phyloP scores from a whole-genome alignment of 176 grass and related monocot genomes.

The Triticum turgidum region DNA sequence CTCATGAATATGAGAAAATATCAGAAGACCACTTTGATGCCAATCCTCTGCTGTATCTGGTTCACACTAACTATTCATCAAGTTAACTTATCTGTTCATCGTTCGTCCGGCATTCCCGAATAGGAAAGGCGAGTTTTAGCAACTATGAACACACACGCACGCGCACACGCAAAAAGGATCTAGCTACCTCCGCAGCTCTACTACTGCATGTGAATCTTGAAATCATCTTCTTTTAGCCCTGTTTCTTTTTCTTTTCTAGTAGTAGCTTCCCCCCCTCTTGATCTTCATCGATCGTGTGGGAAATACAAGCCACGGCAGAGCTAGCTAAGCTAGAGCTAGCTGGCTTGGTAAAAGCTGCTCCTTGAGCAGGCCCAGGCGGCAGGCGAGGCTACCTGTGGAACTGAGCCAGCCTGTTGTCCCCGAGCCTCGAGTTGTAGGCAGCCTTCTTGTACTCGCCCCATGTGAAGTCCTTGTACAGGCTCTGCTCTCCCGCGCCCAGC shows the following conservation, averaged over 20 bases:
- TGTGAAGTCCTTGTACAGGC: constrained; percentile 95
- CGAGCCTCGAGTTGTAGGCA: constrained; percentile 94
- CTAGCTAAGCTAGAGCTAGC: neutral
- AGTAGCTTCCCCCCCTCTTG: neutral
- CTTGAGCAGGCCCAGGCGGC: neutral
- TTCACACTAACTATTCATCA: constrained; percentile 1
- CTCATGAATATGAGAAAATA: neutral
- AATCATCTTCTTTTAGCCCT: neutral
- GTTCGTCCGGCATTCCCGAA: constrained; percentile 11
- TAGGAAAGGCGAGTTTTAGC: constrained; percentile 18
- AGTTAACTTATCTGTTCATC: neutral
- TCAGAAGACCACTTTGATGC: neutral
- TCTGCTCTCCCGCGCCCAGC: constrained; percentile 74
- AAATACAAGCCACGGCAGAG: neutral
- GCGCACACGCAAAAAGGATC: neutral
- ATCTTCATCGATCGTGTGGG: neutral
- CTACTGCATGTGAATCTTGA: constrained; percentile 26
- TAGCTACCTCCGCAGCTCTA: constrained; percentile 9
- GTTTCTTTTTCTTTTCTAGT: neutral
- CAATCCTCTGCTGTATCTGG: neutral
- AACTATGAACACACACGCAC: neutral
- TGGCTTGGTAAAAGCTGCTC: constrained; percentile 12
- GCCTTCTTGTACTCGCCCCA: constrained; percentile 98
- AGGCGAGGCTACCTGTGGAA: constrained; percentile 50
- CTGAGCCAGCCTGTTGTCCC: constrained; percentile 77